phyloP scores from a whole-genome alignment of 352 stramenopile genomes.

The Pythium phragmitis region DNA sequence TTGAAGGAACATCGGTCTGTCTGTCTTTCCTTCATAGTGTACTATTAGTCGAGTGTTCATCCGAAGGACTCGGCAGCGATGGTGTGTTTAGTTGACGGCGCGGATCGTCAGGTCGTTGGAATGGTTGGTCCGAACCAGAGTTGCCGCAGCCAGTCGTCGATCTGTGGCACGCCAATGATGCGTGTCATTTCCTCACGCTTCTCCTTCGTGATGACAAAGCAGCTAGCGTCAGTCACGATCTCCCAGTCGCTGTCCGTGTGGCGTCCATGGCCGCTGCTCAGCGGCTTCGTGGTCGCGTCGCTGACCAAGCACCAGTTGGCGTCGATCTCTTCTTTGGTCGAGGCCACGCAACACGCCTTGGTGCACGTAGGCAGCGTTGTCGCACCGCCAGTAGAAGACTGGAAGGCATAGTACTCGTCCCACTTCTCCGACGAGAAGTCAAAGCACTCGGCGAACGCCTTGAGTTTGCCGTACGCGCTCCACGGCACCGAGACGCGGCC shows the following conservation, averaged over 20 bases:
- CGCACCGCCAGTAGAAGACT: slow-evolving; percentile 29
- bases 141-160: slow-evolving; percentile 68
- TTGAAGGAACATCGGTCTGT: too few species aligned
- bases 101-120: slow-evolving; percentile 2
- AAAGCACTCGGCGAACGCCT: slow-evolving; percentile 83
- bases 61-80: neutral
- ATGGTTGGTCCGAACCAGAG: slow-evolving; percentile 46
- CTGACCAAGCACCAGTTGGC: slow-evolving; percentile 80
- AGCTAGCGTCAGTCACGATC: slow-evolving; percentile 65
- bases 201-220: slow-evolving; percentile 53
- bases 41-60: neutral
- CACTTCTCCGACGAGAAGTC: slow-evolving; percentile 84
- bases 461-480: slow-evolving; percentile 79
- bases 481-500: slow-evolving; percentile 82
- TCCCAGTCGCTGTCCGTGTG: slow-evolving; percentile 60
- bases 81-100: neutral
- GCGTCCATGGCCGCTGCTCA: slow-evolving; percentile 15
- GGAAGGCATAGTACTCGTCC: slow-evolving; percentile 70
- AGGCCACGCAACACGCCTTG: slow-evolving; percentile 62
- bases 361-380: slow-evolving; percentile 39
- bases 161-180: slow-evolving; percentile 49
- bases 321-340: slow-evolving; percentile 76
- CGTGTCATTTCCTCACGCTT: slow-evolving; percentile 62
- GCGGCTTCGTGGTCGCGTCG: slow-evolving; percentile 53
- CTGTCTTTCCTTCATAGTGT: too few species aligned